Evolutionary conservation across 495 filamentous ascomycete species (phyloP).

Genomic region (Xylaria acuta): DNA sequence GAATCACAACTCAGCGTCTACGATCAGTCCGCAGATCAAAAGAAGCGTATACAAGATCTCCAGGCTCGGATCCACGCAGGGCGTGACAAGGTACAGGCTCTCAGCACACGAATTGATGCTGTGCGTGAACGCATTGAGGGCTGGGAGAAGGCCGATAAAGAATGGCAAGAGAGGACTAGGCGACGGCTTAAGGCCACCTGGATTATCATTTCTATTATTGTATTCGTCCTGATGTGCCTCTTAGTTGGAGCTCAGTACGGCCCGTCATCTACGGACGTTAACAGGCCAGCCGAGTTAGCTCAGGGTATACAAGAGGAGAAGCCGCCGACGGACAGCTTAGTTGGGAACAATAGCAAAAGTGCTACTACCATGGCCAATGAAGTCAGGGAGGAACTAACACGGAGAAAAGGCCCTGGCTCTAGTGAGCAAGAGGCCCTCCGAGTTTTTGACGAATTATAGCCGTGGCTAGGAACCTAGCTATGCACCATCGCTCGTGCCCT

Average conservation of each 20-base stretch:
- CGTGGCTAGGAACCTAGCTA: not conserved
- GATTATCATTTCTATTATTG: conserved; percentile 56
- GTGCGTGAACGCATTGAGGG: conserved; percentile 69
- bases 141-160: conserved; percentile 73
- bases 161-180: conserved; percentile 74
- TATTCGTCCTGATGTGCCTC: conserved; percentile 54
- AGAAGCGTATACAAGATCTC: conserved; percentile 68
- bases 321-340: conserved; percentile 19
- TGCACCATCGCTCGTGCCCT: not conserved
- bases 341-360: conserved; percentile 28
- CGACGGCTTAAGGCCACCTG: conserved; percentile 67
- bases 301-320: conserved; percentile 13
- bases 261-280: conserved; percentile 30
- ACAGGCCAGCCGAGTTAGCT: conserved; percentile 16
- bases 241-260: conserved; percentile 49
- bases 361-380: conserved; percentile 33
- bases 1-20: conserved; percentile 69
- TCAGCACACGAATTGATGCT: conserved; percentile 69
- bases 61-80: conserved; percentile 69
- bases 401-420: conserved; percentile 25
- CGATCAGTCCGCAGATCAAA: conserved; percentile 72
- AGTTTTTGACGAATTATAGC: conserved; percentile 52
- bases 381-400: conserved; percentile 34
- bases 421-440: conserved; percentile 41
- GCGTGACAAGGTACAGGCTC: conserved; percentile 64